Evolutionary conservation across 2,329 filamentous ascomycete genomes (phyloP).

Genomic region (Venturia pyrina): DNA sequence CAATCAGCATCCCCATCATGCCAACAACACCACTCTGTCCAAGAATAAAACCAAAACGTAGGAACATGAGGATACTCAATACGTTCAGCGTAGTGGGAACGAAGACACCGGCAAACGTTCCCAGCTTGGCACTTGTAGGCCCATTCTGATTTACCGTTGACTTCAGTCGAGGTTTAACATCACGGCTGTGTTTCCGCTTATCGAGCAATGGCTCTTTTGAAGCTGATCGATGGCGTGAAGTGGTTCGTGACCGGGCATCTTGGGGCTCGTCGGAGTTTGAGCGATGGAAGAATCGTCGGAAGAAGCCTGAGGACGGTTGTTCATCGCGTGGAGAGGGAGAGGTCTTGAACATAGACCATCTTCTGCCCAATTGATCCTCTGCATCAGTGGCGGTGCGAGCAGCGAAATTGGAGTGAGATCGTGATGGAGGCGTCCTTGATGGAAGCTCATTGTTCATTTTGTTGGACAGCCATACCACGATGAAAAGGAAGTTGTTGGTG

Average conservation of each 20-base stretch:
- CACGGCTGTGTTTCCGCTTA: not conserved
- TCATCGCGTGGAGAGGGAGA: slow-evolving; percentile 3
- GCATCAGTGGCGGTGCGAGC: slow-evolving; percentile 35
- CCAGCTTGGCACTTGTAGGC: slow-evolving; percentile 47
- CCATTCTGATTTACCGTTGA: not conserved
- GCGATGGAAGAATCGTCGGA: not conserved
- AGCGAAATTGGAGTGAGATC: slow-evolving; percentile 33
- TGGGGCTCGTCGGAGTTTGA: not conserved
- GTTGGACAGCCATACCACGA: not conserved
- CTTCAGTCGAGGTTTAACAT: not conserved
- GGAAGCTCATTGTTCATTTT: not conserved
- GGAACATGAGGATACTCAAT: slow-evolving; percentile 83
- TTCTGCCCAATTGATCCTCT: slow-evolving; percentile 33
- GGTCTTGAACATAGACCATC: slow-evolving; percentile 19
- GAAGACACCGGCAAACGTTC: slow-evolving; percentile 58
- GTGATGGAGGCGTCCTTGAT: not conserved
- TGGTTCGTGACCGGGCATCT: not conserved
- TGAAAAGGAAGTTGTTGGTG: no score
- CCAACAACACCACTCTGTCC: slow-evolving; percentile 71
- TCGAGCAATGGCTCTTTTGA: not conserved
- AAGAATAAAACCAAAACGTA: slow-evolving; percentile 76
- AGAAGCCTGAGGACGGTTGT: slow-evolving; percentile 15
- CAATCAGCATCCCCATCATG: slow-evolving; percentile 65
- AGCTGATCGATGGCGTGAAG: not conserved
- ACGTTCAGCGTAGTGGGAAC: slow-evolving; percentile 86